A percentile compares a stretch with the other conserved stretches of the same genome.
These are phyloP conservation scores for Vitis hybrid DNA, from an alignment of 177 flowering plant species.

Conservation along the genomic window DNA sequence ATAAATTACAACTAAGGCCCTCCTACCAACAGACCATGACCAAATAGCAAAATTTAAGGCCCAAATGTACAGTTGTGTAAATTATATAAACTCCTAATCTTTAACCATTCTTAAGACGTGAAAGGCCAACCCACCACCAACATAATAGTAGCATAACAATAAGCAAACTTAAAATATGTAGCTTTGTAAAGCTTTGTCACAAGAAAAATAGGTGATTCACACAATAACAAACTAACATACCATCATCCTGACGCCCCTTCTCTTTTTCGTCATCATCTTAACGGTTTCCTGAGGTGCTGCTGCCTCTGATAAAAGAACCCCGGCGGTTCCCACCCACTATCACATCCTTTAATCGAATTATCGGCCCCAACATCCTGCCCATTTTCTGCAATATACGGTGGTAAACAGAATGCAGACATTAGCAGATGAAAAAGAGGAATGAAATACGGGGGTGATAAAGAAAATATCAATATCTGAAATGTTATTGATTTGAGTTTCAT, in stretches of 20 bases:
- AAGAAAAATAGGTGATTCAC: slow-evolving; percentile 7
- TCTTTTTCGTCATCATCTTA: slow-evolving; percentile 54
- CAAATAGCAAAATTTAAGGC: too few species aligned
- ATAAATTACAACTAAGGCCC: too few species aligned
- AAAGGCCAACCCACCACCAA: too few species aligned
- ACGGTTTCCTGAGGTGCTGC: slow-evolving; percentile 44
- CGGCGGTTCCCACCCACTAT: slow-evolving; percentile 59
- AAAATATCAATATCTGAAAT: too few species aligned
- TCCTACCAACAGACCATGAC: too few species aligned
- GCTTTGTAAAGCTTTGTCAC: background rate
- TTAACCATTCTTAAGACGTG: too few species aligned
- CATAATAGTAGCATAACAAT: background rate
- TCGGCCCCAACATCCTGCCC: slow-evolving; percentile 56
- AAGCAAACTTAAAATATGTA: slow-evolving; percentile 3
- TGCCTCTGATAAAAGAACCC: slow-evolving; percentile 42
- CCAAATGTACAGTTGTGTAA: too few species aligned
- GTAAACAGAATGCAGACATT: background rate
- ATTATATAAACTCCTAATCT: too few species aligned
- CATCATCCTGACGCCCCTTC: slow-evolving; percentile 6
- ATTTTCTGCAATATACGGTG: slow-evolving; percentile 38
- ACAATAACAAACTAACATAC: slow-evolving; percentile 6
- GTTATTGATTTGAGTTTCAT: too few species aligned
- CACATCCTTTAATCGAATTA: slow-evolving; percentile 70
- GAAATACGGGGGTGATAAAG: too few species aligned
- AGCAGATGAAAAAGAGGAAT: too few species aligned